Evolutionary conservation across 1,284 basidiomycete genomes (phyloP).

Genomic region (Exobasidium cylindrosporum): DNA sequence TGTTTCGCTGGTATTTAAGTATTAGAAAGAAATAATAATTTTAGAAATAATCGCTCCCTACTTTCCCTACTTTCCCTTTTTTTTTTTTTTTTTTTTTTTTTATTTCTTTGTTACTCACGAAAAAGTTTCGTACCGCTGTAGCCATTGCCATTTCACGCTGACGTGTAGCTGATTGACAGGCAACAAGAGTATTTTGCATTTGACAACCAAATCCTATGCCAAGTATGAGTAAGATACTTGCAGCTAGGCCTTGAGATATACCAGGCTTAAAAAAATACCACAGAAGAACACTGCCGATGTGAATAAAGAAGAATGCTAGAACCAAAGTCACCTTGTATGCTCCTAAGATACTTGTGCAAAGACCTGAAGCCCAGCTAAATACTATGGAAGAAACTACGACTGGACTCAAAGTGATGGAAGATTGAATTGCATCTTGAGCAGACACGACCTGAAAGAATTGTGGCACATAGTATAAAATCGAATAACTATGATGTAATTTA

Average conservation of each 20-base stretch:
- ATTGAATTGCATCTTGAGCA: constrained; percentile 11
- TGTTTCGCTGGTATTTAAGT: constrained; percentile 15
- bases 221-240: constrained; percentile 12
- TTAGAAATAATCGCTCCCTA: too few relatives aligned
- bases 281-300: constrained; percentile 3
- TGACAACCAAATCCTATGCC: constrained; percentile 20
- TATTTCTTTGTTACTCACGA: too few relatives aligned
- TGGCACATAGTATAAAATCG: constrained; percentile 16
- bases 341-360: constrained; percentile 11
- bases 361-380: constrained; percentile 18
- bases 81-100: too few relatives aligned
- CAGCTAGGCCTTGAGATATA: neutral
- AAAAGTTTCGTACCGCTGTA: constrained; percentile 21
- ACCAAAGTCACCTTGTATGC: constrained; percentile 16
- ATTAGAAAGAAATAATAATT: neutral
- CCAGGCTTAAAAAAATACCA: constrained; percentile 4
- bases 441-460: constrained; percentile 18
- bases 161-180: constrained; percentile 11
- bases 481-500: too few relatives aligned
- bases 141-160: constrained; percentile 19
- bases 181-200: constrained; percentile 21
- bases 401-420: constrained; percentile 15
- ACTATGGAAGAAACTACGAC: constrained; percentile 16
- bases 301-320: constrained; percentile 4
- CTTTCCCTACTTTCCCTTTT: too few relatives aligned